Evolutionary conservation across 805 yeast genomes (phyloP).

Genomic region (Starmerella floris): DNA sequence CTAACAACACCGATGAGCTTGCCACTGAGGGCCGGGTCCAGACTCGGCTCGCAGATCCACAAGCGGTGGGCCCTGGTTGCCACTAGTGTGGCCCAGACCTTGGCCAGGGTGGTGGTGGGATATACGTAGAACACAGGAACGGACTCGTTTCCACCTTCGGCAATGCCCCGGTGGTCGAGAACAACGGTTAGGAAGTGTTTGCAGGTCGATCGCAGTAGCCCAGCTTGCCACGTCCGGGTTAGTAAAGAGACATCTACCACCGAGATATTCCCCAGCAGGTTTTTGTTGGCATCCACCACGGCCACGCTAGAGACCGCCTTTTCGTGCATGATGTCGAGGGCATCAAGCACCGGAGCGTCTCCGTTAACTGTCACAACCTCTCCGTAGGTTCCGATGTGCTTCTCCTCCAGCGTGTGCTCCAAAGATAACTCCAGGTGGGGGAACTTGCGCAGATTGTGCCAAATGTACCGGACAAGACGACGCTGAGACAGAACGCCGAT

Average conservation of each 20-base stretch:
- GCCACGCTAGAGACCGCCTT: constrained; percentile 83
- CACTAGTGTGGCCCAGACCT: constrained; percentile 86
- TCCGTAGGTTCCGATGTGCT: constrained; percentile 54
- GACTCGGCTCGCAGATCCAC: constrained; percentile 30
- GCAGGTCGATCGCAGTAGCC: constrained; percentile 67
- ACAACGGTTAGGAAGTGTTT: constrained; percentile 78
- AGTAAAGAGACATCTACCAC: constrained; percentile 88
- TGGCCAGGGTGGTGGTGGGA: constrained; percentile 60
- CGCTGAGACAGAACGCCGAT: constrained; percentile 86
- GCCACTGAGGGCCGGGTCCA: constrained; percentile 37
- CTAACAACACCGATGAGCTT: constrained; percentile 83
- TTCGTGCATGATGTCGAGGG: constrained; percentile 69
- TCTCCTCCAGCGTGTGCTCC: constrained; percentile 52
- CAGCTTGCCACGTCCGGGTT: constrained; percentile 75
- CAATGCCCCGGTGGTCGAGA: constrained; percentile 75
- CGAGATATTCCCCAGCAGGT: constrained; percentile 80
- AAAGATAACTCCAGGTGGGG: constrained; percentile 58
- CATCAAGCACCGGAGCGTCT: constrained; percentile 77
- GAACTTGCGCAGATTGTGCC: constrained; percentile 88
- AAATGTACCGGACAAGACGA: constrained; percentile 64
- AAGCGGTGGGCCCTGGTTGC: constrained; percentile 85
- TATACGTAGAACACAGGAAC: constrained; percentile 94
- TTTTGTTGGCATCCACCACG: constrained; percentile 66
- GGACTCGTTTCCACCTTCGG: constrained; percentile 79
- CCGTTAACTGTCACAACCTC: constrained; percentile 73